Percentiles rank a stretch among this genome's conserved stretches.
These are phyloP conservation scores for Plectosphaerella cucumerina DNA, from an alignment of 2,329 filamentous ascomycete species.

Conservation along the genomic window DNA sequence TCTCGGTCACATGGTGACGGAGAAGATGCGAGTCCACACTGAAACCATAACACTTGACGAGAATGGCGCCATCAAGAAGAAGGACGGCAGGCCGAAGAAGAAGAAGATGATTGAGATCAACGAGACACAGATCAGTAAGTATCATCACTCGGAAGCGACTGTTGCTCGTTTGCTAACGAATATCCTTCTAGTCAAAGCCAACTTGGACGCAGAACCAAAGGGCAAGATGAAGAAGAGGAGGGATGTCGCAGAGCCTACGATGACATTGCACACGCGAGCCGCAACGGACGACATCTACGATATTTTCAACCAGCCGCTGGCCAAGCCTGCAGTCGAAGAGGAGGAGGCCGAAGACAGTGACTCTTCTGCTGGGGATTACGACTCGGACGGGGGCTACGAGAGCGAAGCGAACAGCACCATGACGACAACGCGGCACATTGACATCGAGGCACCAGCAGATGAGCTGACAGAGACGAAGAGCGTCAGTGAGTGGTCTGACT, in stretches of 20 bases:
- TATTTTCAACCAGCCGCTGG: conserved; percentile 85
- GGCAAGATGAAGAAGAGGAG: conserved; percentile 73
- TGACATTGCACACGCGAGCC: conserved; percentile 94
- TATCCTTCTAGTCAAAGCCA: conserved; percentile 70
- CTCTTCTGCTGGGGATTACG: conserved; percentile 64
- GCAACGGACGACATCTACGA: conserved; percentile 97
- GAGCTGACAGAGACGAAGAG: conserved; percentile 58
- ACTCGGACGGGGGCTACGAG: conserved; percentile 72
- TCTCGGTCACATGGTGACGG: conserved; percentile 18
- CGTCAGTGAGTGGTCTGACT: conserved; percentile 85
- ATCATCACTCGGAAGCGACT: not conserved
- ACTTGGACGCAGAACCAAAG: conserved; percentile 69
- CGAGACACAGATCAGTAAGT: conserved; percentile 87
- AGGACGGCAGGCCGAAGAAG: conserved; percentile 54
- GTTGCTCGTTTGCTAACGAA: conserved; percentile 20
- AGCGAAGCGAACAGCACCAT: conserved; percentile 81
- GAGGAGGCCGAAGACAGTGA: conserved; percentile 32
- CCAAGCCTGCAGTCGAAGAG: conserved; percentile 27
- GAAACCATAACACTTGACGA: conserved; percentile 50
- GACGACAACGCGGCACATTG: conserved; percentile 69
- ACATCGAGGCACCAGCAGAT: conserved; percentile 34
- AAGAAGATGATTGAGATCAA: conserved; percentile 82
- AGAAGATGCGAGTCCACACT: conserved; percentile 38
- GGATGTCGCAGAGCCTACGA: conserved; percentile 71
- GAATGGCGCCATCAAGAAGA: conserved; percentile 47